Evolutionary conservation across 2,329 filamentous ascomycete genomes (phyloP).

Genomic region (Emergomyces orientalis): DNA sequence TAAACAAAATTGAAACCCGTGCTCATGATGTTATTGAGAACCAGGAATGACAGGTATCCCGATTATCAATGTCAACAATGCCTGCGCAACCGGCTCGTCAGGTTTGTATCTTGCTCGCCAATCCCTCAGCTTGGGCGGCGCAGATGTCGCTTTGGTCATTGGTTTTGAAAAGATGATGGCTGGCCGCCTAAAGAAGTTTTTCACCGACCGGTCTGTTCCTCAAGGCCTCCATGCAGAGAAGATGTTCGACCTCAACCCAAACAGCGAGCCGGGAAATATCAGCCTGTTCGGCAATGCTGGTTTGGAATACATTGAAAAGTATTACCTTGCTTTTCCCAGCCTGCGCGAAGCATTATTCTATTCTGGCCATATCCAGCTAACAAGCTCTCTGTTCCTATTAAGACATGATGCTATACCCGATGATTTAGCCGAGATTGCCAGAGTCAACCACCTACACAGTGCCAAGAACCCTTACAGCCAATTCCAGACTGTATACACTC

Average conservation of each 20-base stretch:
- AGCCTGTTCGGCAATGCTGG: constrained; percentile 18
- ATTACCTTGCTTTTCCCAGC: neutral
- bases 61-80: constrained; percentile 22
- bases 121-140: constrained; percentile 15
- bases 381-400: neutral
- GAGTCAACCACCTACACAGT: constrained; percentile 18
- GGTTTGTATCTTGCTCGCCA: constrained; percentile 19
- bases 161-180: constrained; percentile 23
- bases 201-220: constrained; percentile 14
- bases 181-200: constrained; percentile 15
- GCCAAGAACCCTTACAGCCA: constrained; percentile 18
- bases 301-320: constrained; percentile 20
- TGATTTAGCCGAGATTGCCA: constrained; percentile 18
- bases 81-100: constrained; percentile 19
- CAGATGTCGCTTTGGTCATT: constrained; percentile 20
- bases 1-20: neutral
- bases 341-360: neutral
- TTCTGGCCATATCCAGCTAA: neutral
- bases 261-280: constrained; percentile 16
- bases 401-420: constrained; percentile 17
- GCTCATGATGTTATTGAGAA: neutral
- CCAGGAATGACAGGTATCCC: constrained; percentile 20
- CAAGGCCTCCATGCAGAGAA: constrained; percentile 11
- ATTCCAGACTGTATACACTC: constrained; percentile 16
- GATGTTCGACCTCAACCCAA: constrained; percentile 15